A percentile compares a stretch with the other conserved stretches of the same genome.
phyloP scores from a whole-genome alignment of 805 yeast species.

The Saccharomycopsis synnaedendra region DNA sequence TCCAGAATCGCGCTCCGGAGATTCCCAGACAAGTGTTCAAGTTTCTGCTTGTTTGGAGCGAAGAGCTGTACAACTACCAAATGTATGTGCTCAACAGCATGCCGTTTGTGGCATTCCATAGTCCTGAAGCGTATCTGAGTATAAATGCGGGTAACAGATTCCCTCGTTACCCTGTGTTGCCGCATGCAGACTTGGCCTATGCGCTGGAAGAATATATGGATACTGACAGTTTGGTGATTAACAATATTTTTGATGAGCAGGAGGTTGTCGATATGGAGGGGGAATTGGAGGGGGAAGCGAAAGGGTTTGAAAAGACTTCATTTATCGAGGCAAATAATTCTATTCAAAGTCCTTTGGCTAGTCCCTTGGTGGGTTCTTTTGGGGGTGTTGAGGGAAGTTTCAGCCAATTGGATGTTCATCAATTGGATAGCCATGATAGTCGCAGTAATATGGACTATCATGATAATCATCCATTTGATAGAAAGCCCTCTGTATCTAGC shows the following conservation, averaged over 20 bases:
- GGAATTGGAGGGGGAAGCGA: not conserved
- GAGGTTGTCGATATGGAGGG: slow-evolving; percentile 11
- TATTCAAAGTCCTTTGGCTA: no score
- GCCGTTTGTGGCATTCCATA: slow-evolving; percentile 6
- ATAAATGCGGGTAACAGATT: slow-evolving; percentile 9
- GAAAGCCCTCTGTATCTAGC: not conserved
- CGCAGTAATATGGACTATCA: no score
- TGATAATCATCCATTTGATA: not conserved
- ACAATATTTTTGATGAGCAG: slow-evolving; percentile 12
- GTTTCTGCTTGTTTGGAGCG: slow-evolving; percentile 35
- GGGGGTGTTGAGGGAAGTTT: not conserved
- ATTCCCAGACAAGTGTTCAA: slow-evolving; percentile 33
- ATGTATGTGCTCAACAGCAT: slow-evolving; percentile 18
- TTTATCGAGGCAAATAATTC: not conserved
- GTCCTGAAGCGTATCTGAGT: slow-evolving; percentile 10
- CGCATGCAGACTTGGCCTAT: slow-evolving; percentile 12
- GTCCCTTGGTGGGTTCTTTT: no score
- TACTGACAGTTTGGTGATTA: not conserved
- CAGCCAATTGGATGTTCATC: not conserved
- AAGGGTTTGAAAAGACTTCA: no score
- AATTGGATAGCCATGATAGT: not conserved
- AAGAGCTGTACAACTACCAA: slow-evolving; percentile 27
- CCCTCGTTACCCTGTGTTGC: slow-evolving; percentile 15
- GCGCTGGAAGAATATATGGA: slow-evolving; percentile 13
- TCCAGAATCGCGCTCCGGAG: slow-evolving; percentile 33